Conservation (phyloP, 805 yeast genomes). For the Sugiyamaella chiloensis region DNA sequence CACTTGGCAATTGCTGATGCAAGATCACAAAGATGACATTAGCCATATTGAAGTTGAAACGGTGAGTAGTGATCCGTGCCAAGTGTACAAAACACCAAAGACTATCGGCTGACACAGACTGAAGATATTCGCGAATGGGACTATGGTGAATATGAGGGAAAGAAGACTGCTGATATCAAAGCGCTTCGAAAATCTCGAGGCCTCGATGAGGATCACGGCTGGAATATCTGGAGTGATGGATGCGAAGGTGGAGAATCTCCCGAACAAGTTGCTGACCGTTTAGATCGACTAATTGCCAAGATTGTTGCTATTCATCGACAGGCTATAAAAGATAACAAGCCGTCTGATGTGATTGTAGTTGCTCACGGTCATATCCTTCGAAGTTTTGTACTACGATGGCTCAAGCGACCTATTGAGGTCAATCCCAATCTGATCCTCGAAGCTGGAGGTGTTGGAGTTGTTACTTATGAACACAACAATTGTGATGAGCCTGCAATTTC, state of each 20-base stretch:
- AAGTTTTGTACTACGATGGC: conserved; percentile 89
- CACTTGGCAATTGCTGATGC: conserved; percentile 62
- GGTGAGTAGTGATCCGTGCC: conserved; percentile 9
- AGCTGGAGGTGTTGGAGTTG: conserved; percentile 93
- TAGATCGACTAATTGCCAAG: conserved; percentile 65
- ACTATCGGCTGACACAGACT: conserved; percentile 33
- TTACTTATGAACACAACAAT: conserved; percentile 83
- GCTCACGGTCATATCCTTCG: conserved; percentile 95
- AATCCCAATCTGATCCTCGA: conserved; percentile 85
- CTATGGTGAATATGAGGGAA: conserved; percentile 94
- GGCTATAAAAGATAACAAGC: conserved; percentile 34
- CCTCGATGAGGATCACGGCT: conserved; percentile 44
- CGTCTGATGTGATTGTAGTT: conserved; percentile 75
- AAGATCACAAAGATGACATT: conserved; percentile 37
- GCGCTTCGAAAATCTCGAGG: conserved; percentile 59
- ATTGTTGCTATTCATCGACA: conserved; percentile 48
- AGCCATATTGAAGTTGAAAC: conserved; percentile 25
- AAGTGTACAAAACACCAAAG: conserved; percentile 1
- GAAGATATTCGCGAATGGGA: conserved; percentile 91
- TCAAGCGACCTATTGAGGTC: conserved; percentile 48
- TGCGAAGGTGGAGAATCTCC: conserved; percentile 86
- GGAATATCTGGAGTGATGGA: conserved; percentile 91
- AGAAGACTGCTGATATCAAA: conserved; percentile 62
- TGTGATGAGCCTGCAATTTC: conserved; percentile 83
- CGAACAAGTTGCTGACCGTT: conserved; percentile 61